Evolutionary conservation across 2,329 filamentous ascomycete species (phyloP).

Genomic region (Fusarium tjaetaba): DNA sequence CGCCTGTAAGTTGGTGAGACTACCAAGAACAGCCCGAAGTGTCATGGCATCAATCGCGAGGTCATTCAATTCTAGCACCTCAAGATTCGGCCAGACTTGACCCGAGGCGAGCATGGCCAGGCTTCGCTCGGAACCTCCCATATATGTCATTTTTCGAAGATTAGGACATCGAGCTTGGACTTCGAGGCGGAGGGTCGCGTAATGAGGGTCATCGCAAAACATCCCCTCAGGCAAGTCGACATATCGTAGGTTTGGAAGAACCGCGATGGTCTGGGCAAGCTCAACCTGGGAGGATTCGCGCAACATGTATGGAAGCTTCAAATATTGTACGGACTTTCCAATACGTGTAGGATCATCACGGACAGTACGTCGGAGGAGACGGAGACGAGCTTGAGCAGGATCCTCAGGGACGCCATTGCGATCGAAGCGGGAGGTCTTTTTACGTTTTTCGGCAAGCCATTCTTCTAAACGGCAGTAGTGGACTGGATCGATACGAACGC

Average conservation of each 20-base stretch:
- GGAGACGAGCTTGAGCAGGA: conserved; percentile 77
- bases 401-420: conserved; percentile 84
- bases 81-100: conserved; percentile 74
- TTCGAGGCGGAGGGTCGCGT: conserved; percentile 81
- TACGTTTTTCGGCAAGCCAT: conserved; percentile 80
- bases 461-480: conserved; percentile 94
- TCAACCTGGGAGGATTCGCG: conserved; percentile 86
- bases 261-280: conserved; percentile 85
- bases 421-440: conserved; percentile 76
- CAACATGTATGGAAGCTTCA: conserved; percentile 96
- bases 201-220: conserved; percentile 81
- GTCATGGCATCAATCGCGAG: conserved; percentile 76
- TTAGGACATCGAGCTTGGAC: conserved; percentile 85
- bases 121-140: conserved; percentile 78
- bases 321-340: conserved; percentile 75
- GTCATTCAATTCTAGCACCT: conserved; percentile 75
- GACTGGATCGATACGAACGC: conserved; percentile 91
- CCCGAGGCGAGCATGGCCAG: conserved; percentile 75
- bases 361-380: conserved; percentile 82
- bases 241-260: conserved; percentile 85
- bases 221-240: conserved; percentile 91
- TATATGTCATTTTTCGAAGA: conserved; percentile 89
- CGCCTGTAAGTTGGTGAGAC: conserved; percentile 74
- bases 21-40: conserved; percentile 75
- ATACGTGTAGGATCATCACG: conserved; percentile 77